Percentiles rank a stretch among this genome's conserved stretches.
Conservation (phyloP, 129 eudicot genomes). For the Chrysanthemum lavandulifolium region DNA sequence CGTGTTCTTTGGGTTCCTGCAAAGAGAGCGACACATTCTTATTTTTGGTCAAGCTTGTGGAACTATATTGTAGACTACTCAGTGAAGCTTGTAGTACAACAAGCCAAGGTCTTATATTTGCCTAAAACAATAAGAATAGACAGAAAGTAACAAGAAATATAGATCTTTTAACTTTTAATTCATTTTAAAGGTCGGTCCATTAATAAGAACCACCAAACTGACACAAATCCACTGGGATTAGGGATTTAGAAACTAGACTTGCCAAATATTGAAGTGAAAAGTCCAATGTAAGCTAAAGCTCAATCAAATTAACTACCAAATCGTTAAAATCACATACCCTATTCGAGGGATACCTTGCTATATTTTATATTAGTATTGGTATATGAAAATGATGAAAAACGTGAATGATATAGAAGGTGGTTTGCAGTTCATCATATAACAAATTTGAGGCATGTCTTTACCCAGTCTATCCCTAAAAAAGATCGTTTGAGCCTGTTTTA, state of each 20-base stretch:
- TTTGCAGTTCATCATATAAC: neutral
- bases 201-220: neutral
- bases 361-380: neutral
- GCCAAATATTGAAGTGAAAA: neutral
- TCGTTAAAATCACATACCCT: neutral
- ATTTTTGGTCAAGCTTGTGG: constrained; percentile 13
- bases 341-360: neutral
- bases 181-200: neutral
- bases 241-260: neutral
- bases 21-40: constrained; percentile 14
- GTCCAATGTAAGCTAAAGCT: neutral
- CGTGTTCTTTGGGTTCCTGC: constrained; percentile 94
- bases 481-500: neutral
- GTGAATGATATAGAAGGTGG: neutral
- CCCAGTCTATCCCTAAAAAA: constrained; percentile 10
- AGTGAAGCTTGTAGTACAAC: neutral
- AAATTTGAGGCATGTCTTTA: constrained; percentile 2
- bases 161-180: constrained; percentile 5
- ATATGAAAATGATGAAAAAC: neutral
- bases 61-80: constrained; percentile 8
- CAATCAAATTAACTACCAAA: neutral
- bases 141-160: neutral
- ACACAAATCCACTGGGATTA: neutral
- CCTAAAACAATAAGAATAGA: neutral
- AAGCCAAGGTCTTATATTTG: constrained; percentile 3